phyloP scores from a whole-genome alignment of 75 land plant genomes.

The Pinus albicaulis region DNA sequence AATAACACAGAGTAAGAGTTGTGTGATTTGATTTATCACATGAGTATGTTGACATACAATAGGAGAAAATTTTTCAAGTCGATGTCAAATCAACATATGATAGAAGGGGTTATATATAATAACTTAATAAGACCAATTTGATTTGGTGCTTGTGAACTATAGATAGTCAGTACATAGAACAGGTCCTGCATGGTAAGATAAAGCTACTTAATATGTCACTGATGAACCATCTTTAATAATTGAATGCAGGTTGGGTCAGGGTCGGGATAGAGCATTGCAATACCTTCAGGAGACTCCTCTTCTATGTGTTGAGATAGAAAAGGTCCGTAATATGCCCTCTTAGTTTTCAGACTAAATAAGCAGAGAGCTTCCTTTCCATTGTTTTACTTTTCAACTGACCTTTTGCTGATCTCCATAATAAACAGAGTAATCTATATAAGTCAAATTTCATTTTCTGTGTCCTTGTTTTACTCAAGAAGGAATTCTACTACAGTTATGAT shows the following conservation, averaged over 20 bases:
- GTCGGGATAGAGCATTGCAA: conserved; percentile 41
- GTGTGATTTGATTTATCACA: not conserved
- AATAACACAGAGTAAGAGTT: not conserved
- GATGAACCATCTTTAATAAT: not conserved
- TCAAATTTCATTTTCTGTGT: not conserved
- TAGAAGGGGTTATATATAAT: not conserved
- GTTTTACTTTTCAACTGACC: not conserved
- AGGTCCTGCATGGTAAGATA: not conserved
- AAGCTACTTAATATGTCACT: not conserved
- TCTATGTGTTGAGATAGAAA: conserved; percentile 28
- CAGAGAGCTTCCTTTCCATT: not conserved
- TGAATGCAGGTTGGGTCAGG: conserved; percentile 35
- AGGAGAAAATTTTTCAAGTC: not conserved
- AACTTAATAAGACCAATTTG: not conserved
- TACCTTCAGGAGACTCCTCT: conserved; percentile 31
- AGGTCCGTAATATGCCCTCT: conserved; percentile 13
- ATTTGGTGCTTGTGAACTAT: not conserved
- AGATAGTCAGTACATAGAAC: not conserved
- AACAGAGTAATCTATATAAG: too few species aligned
- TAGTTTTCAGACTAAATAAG: not conserved
- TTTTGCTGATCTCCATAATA: not conserved
- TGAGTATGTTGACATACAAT: not conserved
- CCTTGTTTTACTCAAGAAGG: not conserved
- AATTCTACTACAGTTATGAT: not conserved
- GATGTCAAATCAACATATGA: not conserved